Evolutionary conservation across 2,329 filamentous ascomycete genomes (phyloP).

Genomic region (Camillea tinctor): DNA sequence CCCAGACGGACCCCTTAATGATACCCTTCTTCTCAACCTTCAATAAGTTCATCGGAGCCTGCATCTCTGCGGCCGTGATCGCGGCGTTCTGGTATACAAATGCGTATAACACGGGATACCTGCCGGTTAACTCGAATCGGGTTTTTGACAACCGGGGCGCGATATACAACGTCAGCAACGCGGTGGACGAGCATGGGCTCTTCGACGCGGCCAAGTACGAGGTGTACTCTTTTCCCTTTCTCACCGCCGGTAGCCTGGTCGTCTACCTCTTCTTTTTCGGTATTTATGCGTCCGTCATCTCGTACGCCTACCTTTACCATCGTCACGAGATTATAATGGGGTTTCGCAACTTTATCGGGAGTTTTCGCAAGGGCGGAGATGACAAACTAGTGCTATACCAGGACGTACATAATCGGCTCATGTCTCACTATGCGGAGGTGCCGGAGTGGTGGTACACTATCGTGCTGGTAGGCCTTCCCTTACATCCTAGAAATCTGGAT

Average conservation of each 20-base stretch:
- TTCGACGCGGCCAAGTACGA: slow-evolving; percentile 47
- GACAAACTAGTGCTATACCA: slow-evolving; percentile 28
- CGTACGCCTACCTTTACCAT: slow-evolving; percentile 52
- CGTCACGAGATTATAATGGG: slow-evolving; percentile 50
- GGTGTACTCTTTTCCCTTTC: slow-evolving; percentile 51
- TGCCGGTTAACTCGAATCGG: slow-evolving; percentile 48
- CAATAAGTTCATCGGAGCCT: slow-evolving; percentile 59
- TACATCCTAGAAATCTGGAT: neutral
- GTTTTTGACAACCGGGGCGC: slow-evolving; percentile 49
- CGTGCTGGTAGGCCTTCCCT: slow-evolving; percentile 29
- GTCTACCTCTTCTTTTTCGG: slow-evolving; percentile 58
- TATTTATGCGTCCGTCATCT: slow-evolving; percentile 51
- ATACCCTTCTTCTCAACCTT: slow-evolving; percentile 58
- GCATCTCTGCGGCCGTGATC: slow-evolving; percentile 54
- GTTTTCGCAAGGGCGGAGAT: slow-evolving; percentile 42
- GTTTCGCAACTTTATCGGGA: slow-evolving; percentile 46
- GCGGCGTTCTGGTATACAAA: slow-evolving; percentile 59
- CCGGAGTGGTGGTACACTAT: slow-evolving; percentile 56
- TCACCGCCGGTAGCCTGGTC: slow-evolving; percentile 48
- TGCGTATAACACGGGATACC: slow-evolving; percentile 54
- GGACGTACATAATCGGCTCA: slow-evolving; percentile 27
- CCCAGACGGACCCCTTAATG: slow-evolving; percentile 31
- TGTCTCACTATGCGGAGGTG: slow-evolving; percentile 36
- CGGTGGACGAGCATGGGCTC: slow-evolving; percentile 35
- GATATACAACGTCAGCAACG: slow-evolving; percentile 43